Evolutionary conservation across 495 filamentous ascomycete species (phyloP).

Genomic region (Chaetomium cochliodes): DNA sequence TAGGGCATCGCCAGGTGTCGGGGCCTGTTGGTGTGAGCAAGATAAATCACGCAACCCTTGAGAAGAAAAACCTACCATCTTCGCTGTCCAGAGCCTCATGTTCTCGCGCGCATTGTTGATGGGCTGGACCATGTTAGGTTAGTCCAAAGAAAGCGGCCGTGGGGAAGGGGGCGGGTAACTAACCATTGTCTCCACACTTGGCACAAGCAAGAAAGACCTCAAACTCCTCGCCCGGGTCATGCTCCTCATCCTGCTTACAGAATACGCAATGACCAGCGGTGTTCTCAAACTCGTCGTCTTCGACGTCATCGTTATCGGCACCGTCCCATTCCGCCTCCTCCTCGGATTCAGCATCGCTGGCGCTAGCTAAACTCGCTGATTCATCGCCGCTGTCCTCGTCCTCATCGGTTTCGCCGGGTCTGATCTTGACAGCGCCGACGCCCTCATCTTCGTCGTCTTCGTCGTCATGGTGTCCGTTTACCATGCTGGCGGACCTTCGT

Average conservation of each 20-base stretch:
- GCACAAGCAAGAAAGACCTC: slow-evolving; percentile 79
- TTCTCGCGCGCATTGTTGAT: slow-evolving; percentile 89
- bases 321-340: slow-evolving; percentile 55
- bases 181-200: slow-evolving; percentile 87
- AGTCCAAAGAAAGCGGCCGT: slow-evolving; percentile 19
- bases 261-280: slow-evolving; percentile 70
- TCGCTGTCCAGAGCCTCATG: slow-evolving; percentile 61
- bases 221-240: slow-evolving; percentile 84
- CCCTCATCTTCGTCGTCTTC: slow-evolving; percentile 56
- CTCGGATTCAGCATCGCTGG: slow-evolving; percentile 44
- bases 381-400: slow-evolving; percentile 38
- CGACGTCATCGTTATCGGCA: slow-evolving; percentile 66
- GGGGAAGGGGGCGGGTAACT: slow-evolving; percentile 37
- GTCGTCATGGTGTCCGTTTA: slow-evolving; percentile 36
- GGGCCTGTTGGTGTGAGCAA: slow-evolving; percentile 50
- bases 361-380: slow-evolving; percentile 26
- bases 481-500: slow-evolving; percentile 42
- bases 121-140: slow-evolving; percentile 62
- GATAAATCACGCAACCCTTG: neutral
- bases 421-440: slow-evolving; percentile 73
- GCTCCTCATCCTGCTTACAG: slow-evolving; percentile 77
- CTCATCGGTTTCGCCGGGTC: slow-evolving; percentile 54
- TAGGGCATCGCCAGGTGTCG: slow-evolving; percentile 74
- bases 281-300: slow-evolving; percentile 59
- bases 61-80: slow-evolving; percentile 32